Conservation (phyloP, 306 rosid species). For the Castanea sativa region DNA sequence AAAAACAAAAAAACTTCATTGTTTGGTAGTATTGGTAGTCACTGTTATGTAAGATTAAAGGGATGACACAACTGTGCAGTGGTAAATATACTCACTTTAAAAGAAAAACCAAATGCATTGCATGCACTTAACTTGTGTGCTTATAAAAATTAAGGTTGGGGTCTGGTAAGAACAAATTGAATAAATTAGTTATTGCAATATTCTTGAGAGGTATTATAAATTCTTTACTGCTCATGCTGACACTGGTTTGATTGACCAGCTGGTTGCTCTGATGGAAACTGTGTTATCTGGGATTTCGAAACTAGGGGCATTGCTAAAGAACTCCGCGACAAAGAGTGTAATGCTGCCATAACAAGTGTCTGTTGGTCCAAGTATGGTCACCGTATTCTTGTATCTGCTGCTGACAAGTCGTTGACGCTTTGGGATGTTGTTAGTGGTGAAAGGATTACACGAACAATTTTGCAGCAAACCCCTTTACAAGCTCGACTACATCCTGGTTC, state of each 20-base stretch:
- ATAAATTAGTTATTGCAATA: conserved; percentile 12
- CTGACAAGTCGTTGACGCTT: conserved; percentile 78
- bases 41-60: background rate
- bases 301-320: conserved; percentile 92
- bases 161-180: background rate
- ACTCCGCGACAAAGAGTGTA: conserved; percentile 73
- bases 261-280: conserved; percentile 95
- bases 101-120: no score
- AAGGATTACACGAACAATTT: conserved; percentile 50
- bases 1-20: no score
- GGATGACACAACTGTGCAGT: background rate
- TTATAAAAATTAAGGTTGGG: background rate
- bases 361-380: conserved; percentile 76
- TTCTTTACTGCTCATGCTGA: conserved; percentile 15
- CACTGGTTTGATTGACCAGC: conserved; percentile 53
- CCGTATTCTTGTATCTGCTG: conserved; percentile 79
- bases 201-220: conserved; percentile 2
- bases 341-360: conserved; percentile 65
- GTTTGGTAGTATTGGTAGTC: background rate
- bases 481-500: conserved; percentile 96
- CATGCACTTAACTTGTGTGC: no score
- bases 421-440: conserved; percentile 83
- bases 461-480: conserved; percentile 82
- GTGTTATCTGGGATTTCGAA: conserved; percentile 93
- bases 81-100: no score